Evolutionary conservation across 257 asterid species (phyloP), one percentile per base, ranked within the genome.

Genomic region (Solanum dulcamara): DNA sequence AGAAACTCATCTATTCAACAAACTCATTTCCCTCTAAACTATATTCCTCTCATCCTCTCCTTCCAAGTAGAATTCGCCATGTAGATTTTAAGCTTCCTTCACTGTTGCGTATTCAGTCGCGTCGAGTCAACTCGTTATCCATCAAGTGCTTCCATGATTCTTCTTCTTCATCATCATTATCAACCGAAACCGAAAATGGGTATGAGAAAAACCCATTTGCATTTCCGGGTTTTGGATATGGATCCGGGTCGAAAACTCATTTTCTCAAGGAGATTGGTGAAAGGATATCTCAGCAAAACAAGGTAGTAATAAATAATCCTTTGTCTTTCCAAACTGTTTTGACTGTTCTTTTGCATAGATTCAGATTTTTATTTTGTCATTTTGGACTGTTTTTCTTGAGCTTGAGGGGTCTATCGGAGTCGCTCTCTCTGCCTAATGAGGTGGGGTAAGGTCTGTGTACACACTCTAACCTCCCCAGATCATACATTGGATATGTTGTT

Each of bases 1-100:
- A 92, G 91, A 92, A 92, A 84, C 91, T 94, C 77, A 86, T 94
- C 85, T 62, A 86, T 83, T 89, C 94, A 86, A 92, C 80, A 85
- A 77, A 88, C 37, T 33, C 7, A 33, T 68, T 90, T 90, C 46
- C 28, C 15, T 18, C 46, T 70, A 37, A 70, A 18, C 75, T 1
- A 8, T 7, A 67, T 4, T 68, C 92, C 92, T n/a, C 91, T 88
- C n/a, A 85, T 77, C 82, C 64, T 83, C 84, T 92, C 86, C 40
- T 68, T 68, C 48, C 46, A 15, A 18, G 24, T 87, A 66, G 80
- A 71, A 37, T 71, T 71, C 33, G 51, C 30, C 20, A 89, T 87
- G 85, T 55, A 64, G 83, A 33, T 75, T 86, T 86, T 67, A 86
- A 32, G 37, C 83, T 7, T 44, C 88, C 72, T 67, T 66, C 66